Evolutionary conservation across 176 grass and related monocot genomes (phyloP).

Genomic region (Thinopyrum elongatum): DNA sequence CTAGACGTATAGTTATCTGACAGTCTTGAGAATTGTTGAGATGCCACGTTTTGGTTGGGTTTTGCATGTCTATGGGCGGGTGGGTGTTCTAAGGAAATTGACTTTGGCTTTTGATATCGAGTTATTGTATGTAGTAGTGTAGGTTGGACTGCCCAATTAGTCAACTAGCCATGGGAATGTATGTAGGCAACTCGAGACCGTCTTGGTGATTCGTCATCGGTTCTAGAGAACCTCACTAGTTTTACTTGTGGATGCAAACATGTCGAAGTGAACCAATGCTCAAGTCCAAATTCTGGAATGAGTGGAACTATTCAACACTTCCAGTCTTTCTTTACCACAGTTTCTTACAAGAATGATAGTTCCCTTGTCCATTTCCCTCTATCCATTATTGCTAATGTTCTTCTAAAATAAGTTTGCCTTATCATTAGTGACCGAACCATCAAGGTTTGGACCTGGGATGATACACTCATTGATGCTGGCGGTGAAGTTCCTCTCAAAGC

Average conservation of each 20-base stretch:
- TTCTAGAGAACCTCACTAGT: not conserved
- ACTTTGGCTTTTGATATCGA: not conserved
- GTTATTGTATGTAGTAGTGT: conserved; percentile 10
- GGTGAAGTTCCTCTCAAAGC: conserved; percentile 67
- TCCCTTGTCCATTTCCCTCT: conserved; percentile 1
- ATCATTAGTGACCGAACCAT: conserved; percentile 73
- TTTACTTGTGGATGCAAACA: conserved; percentile 10
- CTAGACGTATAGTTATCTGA: not conserved
- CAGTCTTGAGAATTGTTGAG: not conserved
- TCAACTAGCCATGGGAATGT: not conserved
- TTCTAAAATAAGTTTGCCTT: conserved; percentile 26
- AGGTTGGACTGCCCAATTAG: not conserved
- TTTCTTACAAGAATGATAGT: conserved; percentile 8
- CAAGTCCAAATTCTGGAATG: conserved; percentile 6
- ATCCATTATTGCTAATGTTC: not conserved
- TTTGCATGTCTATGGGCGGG: not conserved
- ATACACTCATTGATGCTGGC: conserved; percentile 36
- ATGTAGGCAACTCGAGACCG: not conserved
- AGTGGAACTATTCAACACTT: not conserved
- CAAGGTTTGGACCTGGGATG: conserved; percentile 84
- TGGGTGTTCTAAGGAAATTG: not conserved
- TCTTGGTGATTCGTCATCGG: not conserved
- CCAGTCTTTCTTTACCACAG: not conserved
- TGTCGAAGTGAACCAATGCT: not conserved
- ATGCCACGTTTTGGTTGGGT: not conserved